These are phyloP conservation scores for Blechomonas ayalai DNA, from an alignment of 208 protist genomes.

Conservation along the genomic window DNA sequence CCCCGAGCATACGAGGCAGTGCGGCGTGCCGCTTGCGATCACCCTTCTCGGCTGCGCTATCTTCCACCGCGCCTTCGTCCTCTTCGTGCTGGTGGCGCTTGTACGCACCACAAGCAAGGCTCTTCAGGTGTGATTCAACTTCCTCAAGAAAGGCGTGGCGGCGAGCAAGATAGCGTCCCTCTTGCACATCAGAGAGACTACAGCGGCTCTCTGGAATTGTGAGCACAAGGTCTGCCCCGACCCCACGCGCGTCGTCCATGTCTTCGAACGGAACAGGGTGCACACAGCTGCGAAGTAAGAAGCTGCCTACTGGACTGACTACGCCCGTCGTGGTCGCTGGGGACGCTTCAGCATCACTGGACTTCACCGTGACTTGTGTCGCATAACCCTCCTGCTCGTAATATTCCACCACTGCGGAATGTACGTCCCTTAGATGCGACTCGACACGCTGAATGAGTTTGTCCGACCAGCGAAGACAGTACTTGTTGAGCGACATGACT, in stretches of 20 bases:
- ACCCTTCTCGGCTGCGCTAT: conserved; percentile 4
- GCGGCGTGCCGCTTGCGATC: conserved; percentile 1
- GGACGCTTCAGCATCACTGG: conserved; percentile 1
- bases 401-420: conserved; percentile 49
- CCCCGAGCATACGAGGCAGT: conserved; percentile 18
- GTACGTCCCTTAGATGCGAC: conserved; percentile 60
- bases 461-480: conserved; percentile 73
- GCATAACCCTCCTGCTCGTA: conserved; percentile 49
- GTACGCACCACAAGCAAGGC: not conserved
- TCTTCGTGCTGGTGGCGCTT: conserved; percentile 4
- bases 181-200: conserved; percentile 53
- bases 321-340: conserved; percentile 11
- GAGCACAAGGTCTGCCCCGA: conserved; percentile 65
- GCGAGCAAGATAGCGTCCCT: conserved; percentile 60
- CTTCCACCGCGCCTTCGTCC: conserved; percentile 5
- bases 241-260: conserved; percentile 39
- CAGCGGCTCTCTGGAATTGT: conserved; percentile 52
- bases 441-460: conserved; percentile 59
- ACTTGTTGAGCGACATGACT: conserved; percentile 58
- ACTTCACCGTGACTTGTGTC: conserved; percentile 5
- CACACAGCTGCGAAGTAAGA: conserved; percentile 68
- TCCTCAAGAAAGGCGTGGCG: conserved; percentile 56
- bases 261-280: conserved; percentile 52
- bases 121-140: conserved; percentile 41
- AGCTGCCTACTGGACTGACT: conserved; percentile 62